Base-by-base conservation (phyloP, 441 rosid species). In the Oxalis stricta region DNA sequence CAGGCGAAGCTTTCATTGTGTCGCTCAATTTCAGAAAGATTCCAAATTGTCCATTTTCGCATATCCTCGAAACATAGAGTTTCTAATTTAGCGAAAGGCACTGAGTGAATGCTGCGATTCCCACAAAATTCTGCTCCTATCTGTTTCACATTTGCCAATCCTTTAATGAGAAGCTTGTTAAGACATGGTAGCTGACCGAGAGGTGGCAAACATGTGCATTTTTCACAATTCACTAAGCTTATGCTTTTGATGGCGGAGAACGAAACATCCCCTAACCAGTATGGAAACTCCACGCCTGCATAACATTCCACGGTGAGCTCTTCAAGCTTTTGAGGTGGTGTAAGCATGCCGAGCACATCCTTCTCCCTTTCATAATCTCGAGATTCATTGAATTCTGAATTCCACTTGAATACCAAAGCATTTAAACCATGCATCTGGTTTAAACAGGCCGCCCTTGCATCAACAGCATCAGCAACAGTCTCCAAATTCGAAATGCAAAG, bases 31-130 rank as follows among this genome's bases (percentile, higher is more conserved):
- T 15, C 18, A 22, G 31, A n/a, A 3, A 19, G 26, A 36, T 15
- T 29, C 56, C 59, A 59, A 1, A n/a, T 14, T 18, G 14, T 11
- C 64, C 64, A 59, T 20, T 47, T 5, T 16, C 18, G 2, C 55
- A 52, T 41, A 5, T 15, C 22, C 36, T 12, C 5, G 37, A 59
- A 42, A 2, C 16, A 3, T 10, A 52, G 16, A 16, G 18, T 41
- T 34, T 47, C 53, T 11, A 59, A 29, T 8, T 24, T 31, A 12
- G 12, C 41, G 5, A 55, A 55, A 46, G 59, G 29, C 15, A 1
- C 16, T 12, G 24, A 18, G 18, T 18, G n/a, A n/a, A n/a, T n/a
- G n/a, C n/a, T 2, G 13, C 34, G 8, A 0, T 18, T 20, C 17
- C 61, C 58, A 19, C 28, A 41, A 4, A 56, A 61, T 14, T 51